These are phyloP conservation scores for Phaeosphaeriaceae sp. DNA, from an alignment of 2,329 filamentous ascomycete genomes.

Conservation along the genomic window DNA sequence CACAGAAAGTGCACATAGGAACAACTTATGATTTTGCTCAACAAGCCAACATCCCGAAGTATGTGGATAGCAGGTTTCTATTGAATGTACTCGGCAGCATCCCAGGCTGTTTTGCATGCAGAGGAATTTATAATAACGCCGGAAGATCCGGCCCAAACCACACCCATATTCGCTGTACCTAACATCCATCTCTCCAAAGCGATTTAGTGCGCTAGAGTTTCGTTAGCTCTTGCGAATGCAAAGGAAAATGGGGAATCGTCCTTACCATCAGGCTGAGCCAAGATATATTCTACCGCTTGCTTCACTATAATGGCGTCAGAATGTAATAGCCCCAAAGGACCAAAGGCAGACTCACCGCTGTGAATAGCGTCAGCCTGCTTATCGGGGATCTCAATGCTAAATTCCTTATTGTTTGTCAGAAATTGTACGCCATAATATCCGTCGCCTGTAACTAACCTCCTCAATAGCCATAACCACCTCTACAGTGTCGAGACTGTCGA, in stretches of 20 bases:
- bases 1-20: conserved; percentile 7
- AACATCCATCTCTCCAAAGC: conserved; percentile 20
- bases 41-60: conserved; percentile 17
- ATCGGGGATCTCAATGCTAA: conserved; percentile 96
- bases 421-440: conserved; percentile 4
- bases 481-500: conserved; percentile 97
- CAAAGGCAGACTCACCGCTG: conserved; percentile 80
- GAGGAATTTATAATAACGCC: conserved; percentile 47
- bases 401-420: conserved; percentile 60
- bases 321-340: background rate
- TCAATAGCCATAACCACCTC: conserved; percentile 99
- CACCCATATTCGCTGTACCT: conserved; percentile 30
- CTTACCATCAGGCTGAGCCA: conserved; percentile 89
- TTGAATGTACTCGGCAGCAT: conserved; percentile 45
- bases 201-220: conserved; percentile 41
- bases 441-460: conserved; percentile 68
- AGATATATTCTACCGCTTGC: conserved; percentile 93
- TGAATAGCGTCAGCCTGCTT: conserved; percentile 95
- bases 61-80: conserved; percentile 44
- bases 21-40: conserved; percentile 2
- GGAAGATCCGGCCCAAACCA: conserved; percentile 39
- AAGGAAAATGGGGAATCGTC: conserved; percentile 28
- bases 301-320: conserved; percentile 68
- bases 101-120: conserved; percentile 48
- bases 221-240: conserved; percentile 26